Base-by-base conservation (phyloP, 192 early-diverging fungal species). In the Coemansia sp. region DNA sequence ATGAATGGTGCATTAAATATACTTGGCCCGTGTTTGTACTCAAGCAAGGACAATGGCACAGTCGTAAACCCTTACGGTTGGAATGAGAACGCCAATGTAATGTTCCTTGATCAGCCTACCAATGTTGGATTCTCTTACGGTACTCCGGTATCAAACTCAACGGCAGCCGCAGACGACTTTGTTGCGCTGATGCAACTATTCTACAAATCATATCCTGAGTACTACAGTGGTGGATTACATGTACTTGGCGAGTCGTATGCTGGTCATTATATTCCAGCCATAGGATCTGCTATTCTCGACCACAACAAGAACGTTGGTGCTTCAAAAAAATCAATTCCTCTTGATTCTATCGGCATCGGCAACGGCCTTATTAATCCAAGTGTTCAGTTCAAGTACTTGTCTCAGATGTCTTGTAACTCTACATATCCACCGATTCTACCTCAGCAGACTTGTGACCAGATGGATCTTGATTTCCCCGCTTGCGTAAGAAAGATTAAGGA, bases 191-290 rank as follows among this genome's bases (percentile, higher is more conserved):
- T 99, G 23, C 93, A 91, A 74, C 73, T 96, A 28, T 94, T 97
- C 85, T 88, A 95, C 68, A 69, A 86, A 54, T 79, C 84, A 62
- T 92, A 90, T 76, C 84, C 86, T 6, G 54, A 96, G 75, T 96
- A 93, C 69, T 73, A 81, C 23, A 60, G 74, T 16, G 69, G 86
- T 7, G 83, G 85, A 48, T 88, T 98, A 82, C 92, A 95, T 73
- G 84, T 96, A 41, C 90, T 91, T 58, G 95, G 95, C 50, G 93
- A 96, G 75, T 86, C 81, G 48, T 88, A 92, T 54, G 88, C 82
- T 7, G 96, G 94, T 2, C 94, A 97, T 73, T 98, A 97, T 68
- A 85, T 98, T 25, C 96, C 94, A 18, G 94, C 90, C 24, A 87
- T 95, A 31, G 94, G 85, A 6, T 57, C 74, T 25, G 88, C 86